These are phyloP conservation scores for Galerina marginata DNA, from an alignment of 768 basidiomycete genomes.

Conservation along the genomic window DNA sequence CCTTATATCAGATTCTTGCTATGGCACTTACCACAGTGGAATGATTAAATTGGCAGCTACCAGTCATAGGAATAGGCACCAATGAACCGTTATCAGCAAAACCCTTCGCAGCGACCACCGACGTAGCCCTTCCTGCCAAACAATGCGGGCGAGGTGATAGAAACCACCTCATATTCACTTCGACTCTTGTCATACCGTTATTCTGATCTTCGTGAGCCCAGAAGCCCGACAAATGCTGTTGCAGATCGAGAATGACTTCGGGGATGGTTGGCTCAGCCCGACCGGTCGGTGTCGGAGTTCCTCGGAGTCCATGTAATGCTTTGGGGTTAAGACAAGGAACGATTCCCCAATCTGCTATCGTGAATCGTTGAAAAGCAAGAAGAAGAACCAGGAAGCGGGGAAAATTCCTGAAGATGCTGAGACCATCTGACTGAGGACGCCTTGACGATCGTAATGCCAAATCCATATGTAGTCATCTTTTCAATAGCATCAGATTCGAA, in stretches of 20 bases:
- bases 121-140: neutral
- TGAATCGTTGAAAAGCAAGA: slow-evolving; percentile 29
- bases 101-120: neutral
- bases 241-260: too few relatives aligned
- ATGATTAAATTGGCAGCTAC: too few relatives aligned
- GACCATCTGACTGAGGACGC: slow-evolving; percentile 28
- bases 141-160: slow-evolving; percentile 5
- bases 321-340: slow-evolving; percentile 10
- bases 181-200: neutral
- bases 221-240: neutral
- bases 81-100: neutral
- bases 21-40: too few relatives aligned
- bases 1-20: too few relatives aligned
- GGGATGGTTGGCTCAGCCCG: too few relatives aligned
- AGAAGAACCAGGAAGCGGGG: slow-evolving; percentile 31
- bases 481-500: neutral
- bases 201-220: neutral
- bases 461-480: slow-evolving; percentile 28
- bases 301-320: neutral
- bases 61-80: too few relatives aligned
- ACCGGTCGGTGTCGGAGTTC: too few relatives aligned
- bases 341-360: slow-evolving; percentile 27
- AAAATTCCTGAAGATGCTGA: slow-evolving; percentile 28
- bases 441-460: slow-evolving; percentile 31
- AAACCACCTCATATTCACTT: neutral